phyloP scores from a whole-genome alignment of 108 stramenopile species.

The Cyclotella choctawhatcheeana region DNA sequence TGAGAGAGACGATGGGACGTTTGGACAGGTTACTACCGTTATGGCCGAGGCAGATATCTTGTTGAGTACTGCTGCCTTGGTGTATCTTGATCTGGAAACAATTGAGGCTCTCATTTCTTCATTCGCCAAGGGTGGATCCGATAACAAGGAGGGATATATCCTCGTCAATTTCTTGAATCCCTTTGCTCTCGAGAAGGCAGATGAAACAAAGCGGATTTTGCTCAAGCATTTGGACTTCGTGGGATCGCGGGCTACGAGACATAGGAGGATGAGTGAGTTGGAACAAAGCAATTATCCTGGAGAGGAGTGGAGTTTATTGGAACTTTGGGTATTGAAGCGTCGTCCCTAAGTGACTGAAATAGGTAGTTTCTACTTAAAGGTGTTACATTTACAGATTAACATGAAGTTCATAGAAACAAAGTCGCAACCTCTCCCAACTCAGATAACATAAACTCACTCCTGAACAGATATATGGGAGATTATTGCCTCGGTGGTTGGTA shows the following conservation, averaged over 20 bases:
- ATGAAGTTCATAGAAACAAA: too few species aligned
- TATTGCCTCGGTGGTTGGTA: too few species aligned
- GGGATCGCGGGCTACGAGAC: constrained; percentile 45
- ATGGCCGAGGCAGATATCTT: constrained; percentile 45
- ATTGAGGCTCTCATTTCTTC: constrained; percentile 31
- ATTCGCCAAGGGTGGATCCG: constrained; percentile 18
- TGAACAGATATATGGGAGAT: too few species aligned
- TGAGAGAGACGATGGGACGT: constrained; percentile 16
- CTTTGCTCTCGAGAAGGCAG: constrained; percentile 53
- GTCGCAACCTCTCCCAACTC: too few species aligned
- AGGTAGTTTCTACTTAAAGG: too few species aligned
- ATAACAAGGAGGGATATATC: constrained; percentile 31
- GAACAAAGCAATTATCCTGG: constrained; percentile 54
- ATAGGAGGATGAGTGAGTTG: constrained; percentile 51
- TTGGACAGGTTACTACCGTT: constrained; percentile 13
- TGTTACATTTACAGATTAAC: too few species aligned
- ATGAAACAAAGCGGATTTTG: constrained; percentile 51
- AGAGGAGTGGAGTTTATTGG: constrained; percentile 55
- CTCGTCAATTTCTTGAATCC: constrained; percentile 60
- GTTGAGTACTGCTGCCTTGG: constrained; percentile 40
- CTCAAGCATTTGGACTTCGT: constrained; percentile 56
- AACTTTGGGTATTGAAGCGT: constrained; percentile 55
- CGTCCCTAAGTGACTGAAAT: constrained; percentile 11
- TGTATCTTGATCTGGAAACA: constrained; percentile 46
- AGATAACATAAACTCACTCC: too few species aligned